These are phyloP conservation scores for Oryza coarctata DNA, from an alignment of 176 grass and related monocot species.

Conservation along the genomic window DNA sequence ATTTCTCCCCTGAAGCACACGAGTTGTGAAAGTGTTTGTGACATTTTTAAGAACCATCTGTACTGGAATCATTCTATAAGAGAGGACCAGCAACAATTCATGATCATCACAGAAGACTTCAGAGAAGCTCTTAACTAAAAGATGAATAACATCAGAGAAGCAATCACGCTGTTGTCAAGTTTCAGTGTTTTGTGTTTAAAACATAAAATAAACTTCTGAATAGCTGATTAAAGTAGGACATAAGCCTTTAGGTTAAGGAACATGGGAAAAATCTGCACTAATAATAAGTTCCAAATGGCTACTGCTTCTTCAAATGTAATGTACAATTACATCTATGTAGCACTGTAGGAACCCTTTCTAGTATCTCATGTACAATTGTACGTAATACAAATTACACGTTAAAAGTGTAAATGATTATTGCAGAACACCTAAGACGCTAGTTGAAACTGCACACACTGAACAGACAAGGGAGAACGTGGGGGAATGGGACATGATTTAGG, in stretches of 20 bases:
- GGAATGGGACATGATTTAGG: background rate
- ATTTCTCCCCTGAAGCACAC: background rate
- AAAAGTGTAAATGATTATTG: background rate
- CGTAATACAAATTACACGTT: background rate
- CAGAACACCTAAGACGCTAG: background rate
- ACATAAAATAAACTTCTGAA: background rate
- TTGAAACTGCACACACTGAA: background rate
- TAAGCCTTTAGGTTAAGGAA: background rate
- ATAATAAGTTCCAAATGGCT: background rate
- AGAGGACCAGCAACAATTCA: too few species aligned
- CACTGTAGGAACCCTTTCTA: too few species aligned
- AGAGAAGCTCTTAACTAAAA: background rate
- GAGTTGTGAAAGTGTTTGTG: background rate
- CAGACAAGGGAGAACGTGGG: background rate
- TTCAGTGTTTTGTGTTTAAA: background rate
- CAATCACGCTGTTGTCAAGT: background rate
- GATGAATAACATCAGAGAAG: background rate
- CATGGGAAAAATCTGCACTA: background rate
- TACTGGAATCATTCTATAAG: background rate
- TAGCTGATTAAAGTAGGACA: background rate
- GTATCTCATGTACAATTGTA: conserved; percentile 3
- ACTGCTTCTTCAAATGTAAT: background rate
- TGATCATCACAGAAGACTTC: background rate
- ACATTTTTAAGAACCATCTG: background rate
- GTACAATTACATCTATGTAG: too few species aligned